Evolutionary conservation across 306 rosid species (phyloP).

Genomic region (Hippophae tibetana): DNA sequence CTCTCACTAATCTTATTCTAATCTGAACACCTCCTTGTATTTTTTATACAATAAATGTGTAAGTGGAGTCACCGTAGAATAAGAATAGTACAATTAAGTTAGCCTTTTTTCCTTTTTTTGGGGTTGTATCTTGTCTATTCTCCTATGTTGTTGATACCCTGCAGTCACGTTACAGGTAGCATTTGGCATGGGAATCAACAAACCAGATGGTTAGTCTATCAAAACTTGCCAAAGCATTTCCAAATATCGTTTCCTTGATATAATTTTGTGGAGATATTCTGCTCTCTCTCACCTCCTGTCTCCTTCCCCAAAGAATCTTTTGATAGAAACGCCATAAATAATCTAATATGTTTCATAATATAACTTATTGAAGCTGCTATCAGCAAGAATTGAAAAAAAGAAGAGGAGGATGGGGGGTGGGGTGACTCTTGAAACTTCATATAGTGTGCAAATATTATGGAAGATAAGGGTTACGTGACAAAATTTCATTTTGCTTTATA

Average conservation of each 20-base stretch:
- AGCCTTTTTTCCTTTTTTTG: background rate
- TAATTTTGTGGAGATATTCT: background rate
- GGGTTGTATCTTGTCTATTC: background rate
- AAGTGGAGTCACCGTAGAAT: no score
- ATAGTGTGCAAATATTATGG: background rate
- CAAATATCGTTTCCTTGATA: background rate
- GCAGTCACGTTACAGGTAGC: constrained; percentile 65
- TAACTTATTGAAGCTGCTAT: no score
- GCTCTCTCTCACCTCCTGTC: background rate
- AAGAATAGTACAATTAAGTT: no score
- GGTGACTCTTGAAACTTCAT: background rate
- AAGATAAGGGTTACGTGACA: background rate
- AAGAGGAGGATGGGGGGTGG: background rate
- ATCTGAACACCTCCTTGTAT: no score
- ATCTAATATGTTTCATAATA: no score
- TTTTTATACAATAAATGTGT: no score
- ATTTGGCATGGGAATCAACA: constrained; percentile 99
- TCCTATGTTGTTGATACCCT: constrained; percentile 1
- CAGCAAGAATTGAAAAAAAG: no score
- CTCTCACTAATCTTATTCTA: no score
- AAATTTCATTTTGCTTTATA: background rate
- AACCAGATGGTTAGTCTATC: constrained; percentile 85
- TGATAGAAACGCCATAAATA: no score
- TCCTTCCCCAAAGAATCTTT: background rate
- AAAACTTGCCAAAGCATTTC: background rate